Evolutionary conservation across 306 rosid genomes (phyloP), one percentile per base, ranked within the genome.

Genomic region (Pterocarpus macrocarpus): DNA sequence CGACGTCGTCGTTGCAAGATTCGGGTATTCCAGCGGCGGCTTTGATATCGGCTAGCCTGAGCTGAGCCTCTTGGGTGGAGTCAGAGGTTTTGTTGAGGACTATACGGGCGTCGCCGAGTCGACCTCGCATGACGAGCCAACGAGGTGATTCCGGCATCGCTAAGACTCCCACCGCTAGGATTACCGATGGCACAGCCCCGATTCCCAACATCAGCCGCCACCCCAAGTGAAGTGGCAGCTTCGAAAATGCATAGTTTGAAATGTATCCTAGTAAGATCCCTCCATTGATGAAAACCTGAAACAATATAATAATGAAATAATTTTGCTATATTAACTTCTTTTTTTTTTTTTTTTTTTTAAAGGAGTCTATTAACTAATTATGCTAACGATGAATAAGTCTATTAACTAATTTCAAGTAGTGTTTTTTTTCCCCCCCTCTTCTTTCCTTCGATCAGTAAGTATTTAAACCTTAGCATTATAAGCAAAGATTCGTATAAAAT

Each of bases 121-220:
- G 88, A 8, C 99, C 99, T 0, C 80, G 90, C 91, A 91, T 88
- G 4, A 95, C 91, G 2, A 95, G 94, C 97, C 99, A 95, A 0
- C 97, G 91, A 11, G 99, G 97, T 0, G 99, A 95, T 80, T 95
- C 99, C 0, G 97, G 99, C 99, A 95, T 92, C 47, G 87, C 85
- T 14, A 95, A 33, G 15, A 87, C 94, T 22, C 88, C 92, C 0
- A 89, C 5, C 1, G 87, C 89, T 1, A 95, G 64, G 11, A 90
- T 8, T 0, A 89, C 76, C 0, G 99, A 85, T 0, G 99, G 99
- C 35, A 95, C 0, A 0, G 95, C 91, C 0, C 97, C 97, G 0
- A 89, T 59, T 67, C 97, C 99, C 0, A 95, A 83, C 99, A 95
- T 95, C 22, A 92, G 43, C 3, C 99, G 91, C 99, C 99, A 95